phyloP scores from a whole-genome alignment of 306 rosid species.

The Sphenostylis stenocarpa region DNA sequence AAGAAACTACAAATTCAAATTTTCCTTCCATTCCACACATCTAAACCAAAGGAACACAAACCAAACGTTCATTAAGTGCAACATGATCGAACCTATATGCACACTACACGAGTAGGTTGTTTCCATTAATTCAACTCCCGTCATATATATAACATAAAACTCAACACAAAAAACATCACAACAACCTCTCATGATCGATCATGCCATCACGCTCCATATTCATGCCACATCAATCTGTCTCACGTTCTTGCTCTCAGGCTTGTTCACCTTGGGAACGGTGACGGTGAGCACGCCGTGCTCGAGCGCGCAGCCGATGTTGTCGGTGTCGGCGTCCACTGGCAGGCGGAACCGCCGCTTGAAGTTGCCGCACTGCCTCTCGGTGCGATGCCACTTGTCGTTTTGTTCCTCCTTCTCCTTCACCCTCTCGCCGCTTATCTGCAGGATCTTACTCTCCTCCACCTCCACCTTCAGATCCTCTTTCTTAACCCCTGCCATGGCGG shows the following conservation, averaged over 20 bases:
- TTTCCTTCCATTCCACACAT: too few relatives aligned
- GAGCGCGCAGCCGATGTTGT: conserved; percentile 20
- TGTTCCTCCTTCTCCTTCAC: conserved; percentile 37
- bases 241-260: conserved; percentile 19
- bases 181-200: not conserved
- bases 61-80: too few relatives aligned
- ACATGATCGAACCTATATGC: too few relatives aligned
- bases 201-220: not conserved
- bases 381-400: conserved; percentile 36
- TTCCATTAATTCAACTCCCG: too few relatives aligned
- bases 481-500: conserved; percentile 25
- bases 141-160: not conserved
- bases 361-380: conserved; percentile 37
- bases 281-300: conserved; percentile 37
- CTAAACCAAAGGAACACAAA: too few relatives aligned
- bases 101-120: too few relatives aligned
- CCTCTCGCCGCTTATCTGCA: conserved; percentile 46
- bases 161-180: not conserved
- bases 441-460: conserved; percentile 40
- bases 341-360: conserved; percentile 37
- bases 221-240: conserved; percentile 35
- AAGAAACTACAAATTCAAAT: too few relatives aligned
- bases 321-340: conserved; percentile 33
- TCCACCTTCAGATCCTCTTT: conserved; percentile 47
- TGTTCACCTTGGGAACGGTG: conserved; percentile 22